phyloP scores from a whole-genome alignment of 495 filamentous ascomycete species.

The Endocarpon pusillum region DNA sequence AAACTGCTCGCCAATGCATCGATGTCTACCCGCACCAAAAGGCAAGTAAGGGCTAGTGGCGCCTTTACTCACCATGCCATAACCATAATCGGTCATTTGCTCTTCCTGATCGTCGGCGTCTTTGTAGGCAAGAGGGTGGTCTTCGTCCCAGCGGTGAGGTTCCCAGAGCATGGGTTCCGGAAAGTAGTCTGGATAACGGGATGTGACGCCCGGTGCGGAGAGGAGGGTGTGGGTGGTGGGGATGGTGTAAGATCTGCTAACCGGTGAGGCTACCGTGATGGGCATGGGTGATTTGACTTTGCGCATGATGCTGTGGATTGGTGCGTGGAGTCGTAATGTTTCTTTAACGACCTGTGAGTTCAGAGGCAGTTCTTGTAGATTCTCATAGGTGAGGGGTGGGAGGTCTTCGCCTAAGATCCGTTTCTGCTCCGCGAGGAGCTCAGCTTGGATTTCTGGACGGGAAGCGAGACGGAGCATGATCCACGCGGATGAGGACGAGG shows the following conservation, averaged over 20 bases:
- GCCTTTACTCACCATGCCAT: constrained; percentile 31
- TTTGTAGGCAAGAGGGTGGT: constrained; percentile 1
- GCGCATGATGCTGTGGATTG: constrained; percentile 46
- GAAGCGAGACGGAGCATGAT: constrained; percentile 41
- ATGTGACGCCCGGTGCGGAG: constrained; percentile 31
- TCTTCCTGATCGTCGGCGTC: constrained; percentile 21
- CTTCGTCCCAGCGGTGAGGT: constrained; percentile 34
- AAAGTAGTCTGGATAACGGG: constrained; percentile 27
- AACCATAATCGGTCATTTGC: constrained; percentile 30
- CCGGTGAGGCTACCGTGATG: constrained; percentile 23
- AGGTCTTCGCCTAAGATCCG: constrained; percentile 33
- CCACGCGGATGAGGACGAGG: constrained; percentile 39
- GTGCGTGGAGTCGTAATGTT: constrained; percentile 45
- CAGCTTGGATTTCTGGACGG: constrained; percentile 37
- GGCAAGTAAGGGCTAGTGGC: constrained; percentile 37
- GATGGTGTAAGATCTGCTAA: constrained; percentile 26
- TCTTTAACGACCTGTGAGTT: constrained; percentile 41
- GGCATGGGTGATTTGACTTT: constrained; percentile 42
- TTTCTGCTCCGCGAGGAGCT: constrained; percentile 39
- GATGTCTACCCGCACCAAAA: constrained; percentile 37
- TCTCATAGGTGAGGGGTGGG: constrained; percentile 35
- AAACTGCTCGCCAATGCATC: constrained; percentile 40
- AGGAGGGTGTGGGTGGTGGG: constrained; percentile 31
- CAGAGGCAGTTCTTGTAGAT: constrained; percentile 34
- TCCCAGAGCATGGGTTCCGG: constrained; percentile 29